Evolutionary conservation across 1,284 basidiomycete species (phyloP), one percentile per base, ranked within the genome.

Genomic region (Trichosporon ovoides): DNA sequence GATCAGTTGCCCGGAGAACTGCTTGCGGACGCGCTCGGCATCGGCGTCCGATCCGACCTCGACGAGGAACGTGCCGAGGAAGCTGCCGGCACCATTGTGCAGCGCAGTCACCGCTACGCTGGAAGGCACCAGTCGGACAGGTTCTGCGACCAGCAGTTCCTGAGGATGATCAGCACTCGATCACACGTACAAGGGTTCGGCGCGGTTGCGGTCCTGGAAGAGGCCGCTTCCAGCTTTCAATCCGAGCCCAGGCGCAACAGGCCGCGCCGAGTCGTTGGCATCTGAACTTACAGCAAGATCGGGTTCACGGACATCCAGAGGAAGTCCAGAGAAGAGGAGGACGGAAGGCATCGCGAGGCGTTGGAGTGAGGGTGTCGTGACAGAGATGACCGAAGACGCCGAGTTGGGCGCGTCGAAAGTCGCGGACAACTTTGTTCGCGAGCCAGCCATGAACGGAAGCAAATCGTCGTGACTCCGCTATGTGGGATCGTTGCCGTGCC

Each of bases 301-400:
- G 16, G 53, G 57, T 54, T 71, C 72, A 16, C 58, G 55, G 28
- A 73, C 69, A 51, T 74, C 74, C 18, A 63, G 58, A 1, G 74
- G 74, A 7, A 76, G 62, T 13, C 72, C 72, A 5, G 68, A 57
- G 46, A 76, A 72, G 28, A 76, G 63, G 43, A 75, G 63, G 46
- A 57, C 51, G 14, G 63, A 57, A 24, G 60, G 59, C 63, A 64
- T 64, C 24, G 43, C 43, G 43, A n/a, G 43, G n/a, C 16, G 16
- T 22, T 16, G 12, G 3, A 6, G 19, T 12, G 13, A 22, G 20
- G 35, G 4, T 12, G 2, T n/a, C 11, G 43, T 10, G 3, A 16
- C 7, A 24, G 22, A 28, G 5, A 20, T 28, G 20, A 48, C 22
- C n/a, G 28, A 22, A 48, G 16, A n/a, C 3, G 13, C 36, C 18